phyloP scores from a whole-genome alignment of 257 asterid species.

The Nicotiana tabacum region DNA sequence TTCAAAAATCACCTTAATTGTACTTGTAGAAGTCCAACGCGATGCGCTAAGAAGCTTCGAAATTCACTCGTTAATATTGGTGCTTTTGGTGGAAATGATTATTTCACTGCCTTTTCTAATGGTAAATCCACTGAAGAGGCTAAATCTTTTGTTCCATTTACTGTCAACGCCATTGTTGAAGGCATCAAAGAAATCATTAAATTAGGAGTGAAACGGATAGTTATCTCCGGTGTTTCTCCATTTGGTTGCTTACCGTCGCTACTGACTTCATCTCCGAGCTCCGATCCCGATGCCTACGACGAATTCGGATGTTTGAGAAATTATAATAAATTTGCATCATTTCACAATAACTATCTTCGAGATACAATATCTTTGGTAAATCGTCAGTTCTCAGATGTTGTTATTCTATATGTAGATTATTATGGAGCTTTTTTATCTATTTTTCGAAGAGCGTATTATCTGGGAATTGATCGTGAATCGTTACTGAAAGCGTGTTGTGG shows the following conservation, averaged over 20 bases:
- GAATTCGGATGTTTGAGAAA: slow-evolving; percentile 17
- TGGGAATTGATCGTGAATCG: not conserved
- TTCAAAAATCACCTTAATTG: slow-evolving; percentile 16
- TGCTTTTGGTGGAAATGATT: slow-evolving; percentile 25
- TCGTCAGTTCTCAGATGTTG: not conserved
- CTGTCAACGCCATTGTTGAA: slow-evolving; percentile 10
- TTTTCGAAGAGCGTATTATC: not conserved
- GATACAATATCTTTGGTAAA: not conserved
- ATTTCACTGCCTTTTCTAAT: slow-evolving; percentile 8
- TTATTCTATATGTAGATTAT: not conserved
- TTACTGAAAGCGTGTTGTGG: slow-evolving; percentile 39
- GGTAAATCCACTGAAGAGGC: slow-evolving; percentile 25
- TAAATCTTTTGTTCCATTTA: slow-evolving; percentile 9
- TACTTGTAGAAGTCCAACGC: not conserved
- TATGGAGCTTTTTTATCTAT: not conserved
- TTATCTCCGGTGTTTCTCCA: slow-evolving; percentile 9
- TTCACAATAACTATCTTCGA: not conserved
- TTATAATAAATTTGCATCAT: not conserved
- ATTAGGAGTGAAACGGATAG: slow-evolving; percentile 23
- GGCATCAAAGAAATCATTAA: slow-evolving; percentile 22
- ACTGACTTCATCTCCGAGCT: slow-evolving; percentile 8
- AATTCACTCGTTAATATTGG: slow-evolving; percentile 23
- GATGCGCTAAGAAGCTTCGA: not conserved
- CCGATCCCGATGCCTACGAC: slow-evolving; percentile 9
- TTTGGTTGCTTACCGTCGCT: slow-evolving; percentile 17